Conservation (phyloP, 1,139 yeast genomes). For the Blastobotrys apis region DNA sequence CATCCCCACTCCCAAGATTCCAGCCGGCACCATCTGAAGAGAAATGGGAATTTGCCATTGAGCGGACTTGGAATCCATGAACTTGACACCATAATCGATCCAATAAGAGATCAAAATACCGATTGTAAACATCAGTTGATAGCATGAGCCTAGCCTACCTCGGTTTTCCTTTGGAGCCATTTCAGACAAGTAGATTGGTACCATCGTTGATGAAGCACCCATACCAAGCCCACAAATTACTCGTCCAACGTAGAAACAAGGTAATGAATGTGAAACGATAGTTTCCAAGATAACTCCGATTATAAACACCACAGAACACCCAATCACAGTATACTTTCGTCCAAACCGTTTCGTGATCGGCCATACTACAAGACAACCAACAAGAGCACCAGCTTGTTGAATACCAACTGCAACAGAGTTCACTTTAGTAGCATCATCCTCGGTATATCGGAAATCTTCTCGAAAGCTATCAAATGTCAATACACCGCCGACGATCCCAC, state of each 20-base stretch:
- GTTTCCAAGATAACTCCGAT: conserved; percentile 53
- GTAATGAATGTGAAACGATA: conserved; percentile 37
- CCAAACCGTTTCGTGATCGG: conserved; percentile 4
- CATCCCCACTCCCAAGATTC: conserved; percentile 40
- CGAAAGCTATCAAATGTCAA: conserved; percentile 39
- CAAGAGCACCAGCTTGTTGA: conserved; percentile 38
- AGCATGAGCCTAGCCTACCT: conserved; percentile 35
- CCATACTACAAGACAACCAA: conserved; percentile 8
- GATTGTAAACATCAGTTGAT: conserved; percentile 35
- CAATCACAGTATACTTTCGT: conserved; percentile 5
- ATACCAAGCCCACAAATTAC: conserved; percentile 56
- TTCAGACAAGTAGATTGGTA: conserved; percentile 23
- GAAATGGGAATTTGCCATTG: conserved; percentile 29
- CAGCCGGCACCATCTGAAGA: conserved; percentile 47
- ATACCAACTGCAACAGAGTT: conserved; percentile 42
- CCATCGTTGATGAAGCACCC: conserved; percentile 21
- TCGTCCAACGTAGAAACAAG: conserved; percentile 45
- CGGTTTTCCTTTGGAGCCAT: conserved; percentile 20
- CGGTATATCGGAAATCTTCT: conserved; percentile 35
- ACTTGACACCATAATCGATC: conserved; percentile 32
- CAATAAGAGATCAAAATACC: conserved; percentile 44
- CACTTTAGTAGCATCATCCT: conserved; percentile 26
- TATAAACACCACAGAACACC: conserved; percentile 9
- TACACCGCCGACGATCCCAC: conserved; percentile 40
- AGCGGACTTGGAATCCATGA: conserved; percentile 11